These are phyloP conservation scores for Leptomonas pyrrhocoris DNA, from an alignment of 208 protist genomes.

Conservation along the genomic window DNA sequence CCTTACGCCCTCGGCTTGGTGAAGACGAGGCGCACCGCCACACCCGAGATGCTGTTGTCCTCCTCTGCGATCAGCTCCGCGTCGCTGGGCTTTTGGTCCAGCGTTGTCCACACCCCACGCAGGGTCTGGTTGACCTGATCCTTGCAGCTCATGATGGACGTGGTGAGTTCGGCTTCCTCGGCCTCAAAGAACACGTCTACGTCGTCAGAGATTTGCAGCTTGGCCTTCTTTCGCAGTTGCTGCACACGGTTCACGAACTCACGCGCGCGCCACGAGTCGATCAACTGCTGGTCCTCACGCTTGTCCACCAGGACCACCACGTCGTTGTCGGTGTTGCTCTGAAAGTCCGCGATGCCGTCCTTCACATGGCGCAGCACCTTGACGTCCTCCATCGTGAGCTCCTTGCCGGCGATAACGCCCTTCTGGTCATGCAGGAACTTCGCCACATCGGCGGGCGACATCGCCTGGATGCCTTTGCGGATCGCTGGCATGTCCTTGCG, in stretches of 20 bases:
- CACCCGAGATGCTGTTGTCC: conserved; percentile 85
- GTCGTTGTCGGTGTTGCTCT: conserved; percentile 89
- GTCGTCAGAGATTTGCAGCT: conserved; percentile 71
- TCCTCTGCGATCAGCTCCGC: conserved; percentile 75
- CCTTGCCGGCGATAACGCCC: conserved; percentile 60
- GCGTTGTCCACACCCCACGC: conserved; percentile 64
- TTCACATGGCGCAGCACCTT: conserved; percentile 88
- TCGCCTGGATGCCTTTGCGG: conserved; percentile 79
- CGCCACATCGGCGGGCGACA: conserved; percentile 57
- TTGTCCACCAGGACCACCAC: conserved; percentile 92
- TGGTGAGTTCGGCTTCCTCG: conserved; percentile 77
- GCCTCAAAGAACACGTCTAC: conserved; percentile 80
- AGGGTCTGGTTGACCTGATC: conserved; percentile 84
- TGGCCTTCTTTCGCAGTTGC: conserved; percentile 96
- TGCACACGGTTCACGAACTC: conserved; percentile 96
- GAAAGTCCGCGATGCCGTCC: conserved; percentile 82
- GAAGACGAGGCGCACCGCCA: conserved; percentile 71
- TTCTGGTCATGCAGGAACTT: conserved; percentile 56
- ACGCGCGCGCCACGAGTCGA: conserved; percentile 90
- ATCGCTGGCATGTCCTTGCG: conserved; percentile 85
- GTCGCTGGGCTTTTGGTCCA: conserved; percentile 64
- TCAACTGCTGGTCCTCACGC: conserved; percentile 76
- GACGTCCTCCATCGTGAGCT: conserved; percentile 85
- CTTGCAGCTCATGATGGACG: conserved; percentile 62
- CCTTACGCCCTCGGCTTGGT: conserved; percentile 27